These are phyloP conservation scores for Suillus subluteus DNA, from an alignment of 768 basidiomycete species.

Conservation along the genomic window DNA sequence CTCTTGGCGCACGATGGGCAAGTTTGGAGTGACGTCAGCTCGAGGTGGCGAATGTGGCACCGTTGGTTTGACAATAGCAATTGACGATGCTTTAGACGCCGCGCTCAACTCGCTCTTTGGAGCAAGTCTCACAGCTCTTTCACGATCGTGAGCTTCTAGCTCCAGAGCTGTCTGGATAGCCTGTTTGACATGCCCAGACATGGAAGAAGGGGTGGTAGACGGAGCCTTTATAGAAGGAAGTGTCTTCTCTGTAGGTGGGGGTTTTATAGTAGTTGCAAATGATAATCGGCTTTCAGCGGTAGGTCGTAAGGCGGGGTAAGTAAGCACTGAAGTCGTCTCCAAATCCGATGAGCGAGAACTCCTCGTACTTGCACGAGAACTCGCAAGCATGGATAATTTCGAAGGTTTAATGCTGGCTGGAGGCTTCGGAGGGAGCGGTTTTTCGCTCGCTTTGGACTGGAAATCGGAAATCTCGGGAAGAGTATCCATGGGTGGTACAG, in stretches of 20 bases:
- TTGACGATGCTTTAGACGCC: slow-evolving; percentile 28
- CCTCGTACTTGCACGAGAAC: slow-evolving; percentile 58
- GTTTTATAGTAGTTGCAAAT: slow-evolving; percentile 25
- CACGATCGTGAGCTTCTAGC: slow-evolving; percentile 55
- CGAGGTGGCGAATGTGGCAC: slow-evolving; percentile 28
- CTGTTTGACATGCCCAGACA: slow-evolving; percentile 61
- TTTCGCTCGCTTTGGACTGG: slow-evolving; percentile 48
- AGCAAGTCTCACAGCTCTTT: slow-evolving; percentile 5
- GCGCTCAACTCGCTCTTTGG: slow-evolving; percentile 16
- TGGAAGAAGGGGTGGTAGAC: slow-evolving; percentile 47
- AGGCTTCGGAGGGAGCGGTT: slow-evolving; percentile 27
- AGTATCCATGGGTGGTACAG: slow-evolving; percentile 47
- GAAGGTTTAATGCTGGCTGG: slow-evolving; percentile 49
- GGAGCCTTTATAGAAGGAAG: slow-evolving; percentile 27
- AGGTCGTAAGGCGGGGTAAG: slow-evolving; percentile 74
- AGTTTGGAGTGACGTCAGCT: slow-evolving; percentile 21
- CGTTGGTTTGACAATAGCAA: slow-evolving; percentile 21
- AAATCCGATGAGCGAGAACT: slow-evolving; percentile 60
- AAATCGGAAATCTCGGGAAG: slow-evolving; percentile 61
- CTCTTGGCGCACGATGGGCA: slow-evolving; percentile 19
- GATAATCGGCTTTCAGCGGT: slow-evolving; percentile 54
- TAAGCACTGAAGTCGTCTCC: slow-evolving; percentile 65
- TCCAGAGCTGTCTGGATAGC: slow-evolving; percentile 73
- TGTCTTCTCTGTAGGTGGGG: slow-evolving; percentile 26
- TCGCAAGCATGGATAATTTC: slow-evolving; percentile 71